Percentiles rank a stretch among this genome's conserved stretches.
Conservation (phyloP, 176 grass and related monocot species). For the Panicum miliaceum region DNA sequence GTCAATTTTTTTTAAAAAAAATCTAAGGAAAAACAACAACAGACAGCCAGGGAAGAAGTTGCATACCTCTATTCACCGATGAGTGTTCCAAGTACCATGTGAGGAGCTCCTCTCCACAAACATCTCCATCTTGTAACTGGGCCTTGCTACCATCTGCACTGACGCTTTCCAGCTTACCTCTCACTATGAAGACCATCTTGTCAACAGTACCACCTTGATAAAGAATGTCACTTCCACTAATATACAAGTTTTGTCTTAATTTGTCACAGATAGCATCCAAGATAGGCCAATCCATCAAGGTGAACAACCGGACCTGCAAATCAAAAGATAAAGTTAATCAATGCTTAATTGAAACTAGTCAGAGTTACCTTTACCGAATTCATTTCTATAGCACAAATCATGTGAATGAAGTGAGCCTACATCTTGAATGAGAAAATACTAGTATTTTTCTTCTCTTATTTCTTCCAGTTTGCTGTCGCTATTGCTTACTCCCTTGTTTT, state of each 20-base stretch:
- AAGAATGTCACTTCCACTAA: conserved; percentile 80
- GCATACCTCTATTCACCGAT: conserved; percentile 74
- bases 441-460: not conserved
- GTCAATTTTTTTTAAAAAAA: conserved; percentile 12
- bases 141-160: conserved; percentile 76
- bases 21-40: not conserved
- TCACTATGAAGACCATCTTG: conserved; percentile 95
- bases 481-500: not conserved
- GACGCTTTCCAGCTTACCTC: conserved; percentile 90
- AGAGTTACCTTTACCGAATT: not conserved
- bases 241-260: conserved; percentile 84
- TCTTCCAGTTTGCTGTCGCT: not conserved
- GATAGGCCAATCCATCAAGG: conserved; percentile 83
- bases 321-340: conserved; percentile 6
- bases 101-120: conserved; percentile 96
- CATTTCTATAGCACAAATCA: conserved; percentile 22
- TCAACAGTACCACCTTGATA: conserved; percentile 83
- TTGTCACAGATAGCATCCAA: conserved; percentile 92
- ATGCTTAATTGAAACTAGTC: not conserved
- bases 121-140: conserved; percentile 77
- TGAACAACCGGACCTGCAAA: conserved; percentile 84
- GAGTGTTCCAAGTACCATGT: conserved; percentile 95
- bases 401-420: not conserved
- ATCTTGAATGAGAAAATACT: conserved; percentile 1
- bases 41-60: not conserved